Conservation (phyloP, 169 alveolate species). For the Babesia bovis region DNA sequence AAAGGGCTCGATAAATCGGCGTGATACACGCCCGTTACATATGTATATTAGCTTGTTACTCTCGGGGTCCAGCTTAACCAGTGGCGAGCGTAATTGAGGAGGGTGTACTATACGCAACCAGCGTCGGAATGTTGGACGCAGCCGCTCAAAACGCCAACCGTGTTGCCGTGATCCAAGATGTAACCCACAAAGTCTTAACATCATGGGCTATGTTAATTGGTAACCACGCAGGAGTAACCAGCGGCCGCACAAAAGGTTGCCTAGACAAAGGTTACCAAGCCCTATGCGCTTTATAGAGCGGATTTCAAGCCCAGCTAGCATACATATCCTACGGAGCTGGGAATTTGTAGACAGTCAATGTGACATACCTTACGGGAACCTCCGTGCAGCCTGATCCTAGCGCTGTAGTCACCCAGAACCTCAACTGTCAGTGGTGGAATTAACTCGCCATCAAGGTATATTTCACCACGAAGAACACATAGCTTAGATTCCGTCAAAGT, state of each 20-base stretch:
- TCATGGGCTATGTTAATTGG: slow-evolving; percentile 19
- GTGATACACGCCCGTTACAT: slow-evolving; percentile 47
- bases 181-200: background rate
- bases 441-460: slow-evolving; percentile 44
- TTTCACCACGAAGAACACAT: slow-evolving; percentile 21
- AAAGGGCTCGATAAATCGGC: slow-evolving; percentile 3
- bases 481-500: slow-evolving; percentile 40
- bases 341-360: background rate
- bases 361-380: slow-evolving; percentile 42
- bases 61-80: slow-evolving; percentile 46
- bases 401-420: slow-evolving; percentile 8
- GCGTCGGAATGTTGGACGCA: slow-evolving; percentile 40
- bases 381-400: slow-evolving; percentile 25
- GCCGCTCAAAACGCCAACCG: slow-evolving; percentile 69
- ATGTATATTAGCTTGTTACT: slow-evolving; percentile 63
- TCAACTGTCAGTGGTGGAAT: slow-evolving; percentile 38
- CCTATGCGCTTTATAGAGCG: slow-evolving; percentile 37
- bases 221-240: slow-evolving; percentile 52
- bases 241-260: slow-evolving; percentile 47
- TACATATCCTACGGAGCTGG: slow-evolving; percentile 60
- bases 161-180: slow-evolving; percentile 62
- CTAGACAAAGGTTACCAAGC: slow-evolving; percentile 40
- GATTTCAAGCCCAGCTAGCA: slow-evolving; percentile 58
- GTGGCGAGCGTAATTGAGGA: slow-evolving; percentile 58
- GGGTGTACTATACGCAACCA: slow-evolving; percentile 67